Base-by-base conservation (phyloP, 495 filamentous ascomycete species). In the Talaromyces ruber region DNA sequence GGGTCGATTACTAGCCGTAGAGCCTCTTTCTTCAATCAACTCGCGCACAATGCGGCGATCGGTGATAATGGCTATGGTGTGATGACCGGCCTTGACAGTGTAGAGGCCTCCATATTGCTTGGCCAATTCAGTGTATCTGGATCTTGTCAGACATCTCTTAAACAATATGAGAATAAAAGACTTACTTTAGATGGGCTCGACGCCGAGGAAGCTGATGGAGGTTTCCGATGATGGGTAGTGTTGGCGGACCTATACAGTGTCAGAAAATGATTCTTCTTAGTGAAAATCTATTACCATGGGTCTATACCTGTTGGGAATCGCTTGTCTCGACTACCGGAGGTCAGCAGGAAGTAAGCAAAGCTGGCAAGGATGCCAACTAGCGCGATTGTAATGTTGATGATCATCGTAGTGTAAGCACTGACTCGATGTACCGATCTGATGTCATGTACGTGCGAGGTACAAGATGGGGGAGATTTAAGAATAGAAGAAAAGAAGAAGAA, bases 241-340 rank as follows among this genome's bases (percentile, higher is more conserved):
- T 76, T 1, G 75, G 72, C 26, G 75, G 74, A 0, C 75, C 75
- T 60, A 12, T 87, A 88, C 55, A 84, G 87, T 22, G 87, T 12
- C 24, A 47, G n/a, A 47, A 47, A 47, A 21, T 8, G 11, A 6
- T 2, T n/a, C 2, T 21, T 21, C 16, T 21, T 11, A 9, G 6
- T 21, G 6, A 8, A 47, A 1, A 22, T 0, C 5, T 18, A 12
- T 4, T 2, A 2, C 4, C 18, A n/a, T n/a, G 21, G 43, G 18
- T 21, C 14, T 16, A 47, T 47, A 47, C 43, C 18, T 2, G 16
- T 2, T 18, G 43, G 43, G 21, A 47, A 21, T 12, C 43, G 43
- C 9, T 18, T 18, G 6, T 47, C 43, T 2, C 18, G 43, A 11
- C 43, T 47, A 1, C 43, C 43, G 0, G 18, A 18, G 18, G 18